A percentile compares a stretch with the other conserved stretches of the same genome.
phyloP scores from a whole-genome alignment of 23 red algal species.

The Gracilaria caudata region DNA sequence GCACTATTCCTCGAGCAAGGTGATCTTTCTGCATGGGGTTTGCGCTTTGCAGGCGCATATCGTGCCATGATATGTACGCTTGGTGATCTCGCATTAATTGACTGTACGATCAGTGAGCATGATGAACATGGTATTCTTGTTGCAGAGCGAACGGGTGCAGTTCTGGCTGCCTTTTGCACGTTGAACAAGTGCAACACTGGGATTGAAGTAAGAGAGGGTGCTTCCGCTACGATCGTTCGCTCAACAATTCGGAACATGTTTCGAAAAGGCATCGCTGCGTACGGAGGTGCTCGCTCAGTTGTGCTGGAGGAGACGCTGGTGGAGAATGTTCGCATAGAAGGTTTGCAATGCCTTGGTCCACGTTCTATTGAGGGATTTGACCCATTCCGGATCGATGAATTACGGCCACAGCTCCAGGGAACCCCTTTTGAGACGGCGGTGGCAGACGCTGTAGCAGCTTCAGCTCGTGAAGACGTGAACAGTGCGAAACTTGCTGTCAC shows the following conservation, averaged over 20 bases:
- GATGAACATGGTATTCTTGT: constrained; percentile 33
- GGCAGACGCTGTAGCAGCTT: neutral
- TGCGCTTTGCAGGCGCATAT: constrained; percentile 19
- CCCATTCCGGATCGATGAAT: neutral
- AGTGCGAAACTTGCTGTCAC: constrained; percentile 31
- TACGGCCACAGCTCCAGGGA: neutral
- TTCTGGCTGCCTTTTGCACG: constrained; percentile 12
- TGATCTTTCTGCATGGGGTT: constrained; percentile 12
- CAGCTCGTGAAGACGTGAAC: neutral
- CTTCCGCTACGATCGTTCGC: constrained; percentile 9
- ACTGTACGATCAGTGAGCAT: neutral
- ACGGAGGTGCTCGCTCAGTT: constrained; percentile 26
- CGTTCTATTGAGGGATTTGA: constrained; percentile 2
- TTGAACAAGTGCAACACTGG: constrained; percentile 6
- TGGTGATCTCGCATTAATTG: constrained; percentile 32
- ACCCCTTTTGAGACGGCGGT: neutral
- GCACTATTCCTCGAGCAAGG: neutral
- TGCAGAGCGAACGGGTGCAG: neutral
- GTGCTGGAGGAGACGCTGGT: constrained; percentile 8
- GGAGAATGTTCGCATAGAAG: constrained; percentile 10
- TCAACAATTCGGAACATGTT: constrained; percentile 13
- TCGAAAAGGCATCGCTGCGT: neutral
- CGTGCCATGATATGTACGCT: constrained; percentile 3
- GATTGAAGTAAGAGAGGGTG: constrained; percentile 40
- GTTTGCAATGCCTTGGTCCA: constrained; percentile 32